Conservation (phyloP, 1,284 basidiomycete species). For the Caloboletus inedulis region DNA sequence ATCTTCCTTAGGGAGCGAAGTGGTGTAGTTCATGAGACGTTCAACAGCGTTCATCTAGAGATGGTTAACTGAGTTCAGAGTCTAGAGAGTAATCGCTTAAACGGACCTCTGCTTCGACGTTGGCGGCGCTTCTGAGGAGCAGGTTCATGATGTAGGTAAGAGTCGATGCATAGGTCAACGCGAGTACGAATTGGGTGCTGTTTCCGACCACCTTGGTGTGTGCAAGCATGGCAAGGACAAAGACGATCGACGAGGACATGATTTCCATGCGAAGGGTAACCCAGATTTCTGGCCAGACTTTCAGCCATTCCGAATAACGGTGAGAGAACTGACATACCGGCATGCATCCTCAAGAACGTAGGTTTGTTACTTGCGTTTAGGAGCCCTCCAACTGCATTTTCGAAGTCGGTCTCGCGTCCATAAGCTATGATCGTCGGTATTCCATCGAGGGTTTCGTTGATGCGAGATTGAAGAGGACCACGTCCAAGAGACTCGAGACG, state of each 20-base stretch:
- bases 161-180: constrained; percentile 28
- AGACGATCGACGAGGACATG: constrained; percentile 27
- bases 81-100: neutral
- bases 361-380: constrained; percentile 30
- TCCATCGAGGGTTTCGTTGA: constrained; percentile 31
- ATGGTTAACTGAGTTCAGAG: constrained; percentile 1
- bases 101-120: constrained; percentile 32
- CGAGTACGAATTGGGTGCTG: constrained; percentile 25
- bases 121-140: constrained; percentile 30
- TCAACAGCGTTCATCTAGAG: constrained; percentile 33
- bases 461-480: constrained; percentile 30
- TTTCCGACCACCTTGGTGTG: constrained; percentile 27
- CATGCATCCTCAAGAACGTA: constrained; percentile 25
- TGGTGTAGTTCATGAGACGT: constrained; percentile 29
- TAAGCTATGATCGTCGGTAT: constrained; percentile 34
- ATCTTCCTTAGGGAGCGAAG: constrained; percentile 26
- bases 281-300: constrained; percentile 28
- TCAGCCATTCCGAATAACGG: constrained; percentile 4
- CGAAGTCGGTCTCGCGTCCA: constrained; percentile 28
- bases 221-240: constrained; percentile 28
- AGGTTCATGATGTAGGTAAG: constrained; percentile 34
- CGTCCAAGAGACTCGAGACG: constrained; percentile 30
- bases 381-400: constrained; percentile 19
- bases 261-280: constrained; percentile 32
- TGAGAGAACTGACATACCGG: constrained; percentile 19